These are phyloP conservation scores for Insectozyma bohioensis DNA, from an alignment of 1,139 yeast species.

Conservation along the genomic window DNA sequence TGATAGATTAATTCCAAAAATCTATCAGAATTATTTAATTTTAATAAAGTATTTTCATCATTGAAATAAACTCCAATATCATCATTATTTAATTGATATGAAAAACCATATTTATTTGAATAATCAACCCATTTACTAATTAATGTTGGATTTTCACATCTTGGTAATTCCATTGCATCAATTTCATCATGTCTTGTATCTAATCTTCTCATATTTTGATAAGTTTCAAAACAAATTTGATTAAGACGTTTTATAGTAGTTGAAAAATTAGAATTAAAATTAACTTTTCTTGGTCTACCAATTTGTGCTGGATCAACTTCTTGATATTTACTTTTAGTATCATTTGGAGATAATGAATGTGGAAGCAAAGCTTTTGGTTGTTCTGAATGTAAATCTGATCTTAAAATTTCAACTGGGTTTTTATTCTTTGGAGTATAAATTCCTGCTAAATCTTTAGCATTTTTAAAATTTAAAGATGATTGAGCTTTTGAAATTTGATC, in stretches of 20 bases:
- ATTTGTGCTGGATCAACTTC: slow-evolving; percentile 54
- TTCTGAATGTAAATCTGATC: slow-evolving; percentile 69
- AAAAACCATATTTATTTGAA: slow-evolving; percentile 92
- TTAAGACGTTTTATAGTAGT: slow-evolving; percentile 42
- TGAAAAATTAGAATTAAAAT: slow-evolving; percentile 42
- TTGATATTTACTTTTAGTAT: slow-evolving; percentile 83
- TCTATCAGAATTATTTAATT: slow-evolving; percentile 61
- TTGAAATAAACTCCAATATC: slow-evolving; percentile 91
- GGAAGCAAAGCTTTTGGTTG: slow-evolving; percentile 75
- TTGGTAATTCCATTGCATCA: slow-evolving; percentile 40
- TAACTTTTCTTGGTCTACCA: slow-evolving; percentile 42
- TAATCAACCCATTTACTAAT: slow-evolving; percentile 98
- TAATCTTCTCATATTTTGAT: slow-evolving; percentile 42
- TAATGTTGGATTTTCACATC: slow-evolving; percentile 64
- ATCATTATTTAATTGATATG: slow-evolving; percentile 87
- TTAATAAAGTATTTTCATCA: slow-evolving; percentile 76
- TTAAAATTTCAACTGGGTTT: slow-evolving; percentile 69
- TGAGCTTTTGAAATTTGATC: slow-evolving; percentile 56
- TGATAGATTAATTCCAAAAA: slow-evolving; percentile 64
- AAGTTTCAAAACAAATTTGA: slow-evolving; percentile 41
- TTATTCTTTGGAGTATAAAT: slow-evolving; percentile 54
- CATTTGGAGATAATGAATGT: slow-evolving; percentile 88
- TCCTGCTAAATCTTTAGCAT: slow-evolving; percentile 65
- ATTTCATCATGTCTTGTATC: slow-evolving; percentile 34
- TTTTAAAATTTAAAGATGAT: slow-evolving; percentile 68